Evolutionary conservation across 768 basidiomycete species (phyloP).

Genomic region (Rhizopogon salebrosus): DNA sequence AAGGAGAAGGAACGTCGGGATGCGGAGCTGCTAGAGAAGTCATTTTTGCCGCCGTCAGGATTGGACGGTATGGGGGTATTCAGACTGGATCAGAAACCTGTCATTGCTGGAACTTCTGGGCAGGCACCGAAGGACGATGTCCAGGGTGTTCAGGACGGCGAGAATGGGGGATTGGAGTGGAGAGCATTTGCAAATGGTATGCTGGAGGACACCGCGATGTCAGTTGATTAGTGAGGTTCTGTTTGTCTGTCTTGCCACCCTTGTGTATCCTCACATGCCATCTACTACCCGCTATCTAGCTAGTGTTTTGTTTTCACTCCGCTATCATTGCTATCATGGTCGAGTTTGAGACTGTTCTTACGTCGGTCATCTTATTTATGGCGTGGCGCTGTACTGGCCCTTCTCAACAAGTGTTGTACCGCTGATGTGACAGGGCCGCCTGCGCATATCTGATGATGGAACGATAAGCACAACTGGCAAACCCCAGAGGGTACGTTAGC

Average conservation of each 20-base stretch:
- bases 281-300: neutral
- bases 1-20: conserved; percentile 26
- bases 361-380: too few species aligned
- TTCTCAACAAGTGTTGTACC: too few species aligned
- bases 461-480: too few species aligned
- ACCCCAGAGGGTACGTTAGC: too few species aligned
- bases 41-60: conserved; percentile 6
- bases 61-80: neutral
- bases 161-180: neutral
- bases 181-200: neutral
- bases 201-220: neutral
- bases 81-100: neutral
- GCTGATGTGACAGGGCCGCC: too few species aligned
- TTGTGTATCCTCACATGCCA: neutral
- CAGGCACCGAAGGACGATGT: neutral
- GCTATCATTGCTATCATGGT: neutral
- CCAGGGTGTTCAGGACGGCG: too few species aligned
- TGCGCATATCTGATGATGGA: too few species aligned
- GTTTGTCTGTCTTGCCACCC: neutral
- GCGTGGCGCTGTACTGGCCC: too few species aligned
- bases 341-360: too few species aligned
- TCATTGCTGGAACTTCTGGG: neutral
- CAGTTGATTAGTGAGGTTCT: neutral
- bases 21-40: conserved; percentile 12
- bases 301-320: neutral